These are phyloP conservation scores for Diplotaxis tenuifolia DNA, from an alignment of 345 rosid genomes.

Conservation along the genomic window DNA sequence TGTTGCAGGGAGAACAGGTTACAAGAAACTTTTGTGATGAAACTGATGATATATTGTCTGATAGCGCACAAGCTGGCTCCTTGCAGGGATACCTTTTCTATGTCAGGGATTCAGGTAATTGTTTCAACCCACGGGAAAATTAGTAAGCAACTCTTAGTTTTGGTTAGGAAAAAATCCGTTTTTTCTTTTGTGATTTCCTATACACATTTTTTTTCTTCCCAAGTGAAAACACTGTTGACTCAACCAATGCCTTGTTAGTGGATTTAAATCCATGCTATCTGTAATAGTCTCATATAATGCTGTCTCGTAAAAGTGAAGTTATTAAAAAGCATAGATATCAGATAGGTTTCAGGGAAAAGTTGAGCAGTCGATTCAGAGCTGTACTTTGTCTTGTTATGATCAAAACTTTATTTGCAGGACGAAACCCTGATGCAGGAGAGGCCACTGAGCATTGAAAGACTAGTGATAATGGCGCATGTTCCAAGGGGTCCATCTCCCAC, in stretches of 20 bases:
- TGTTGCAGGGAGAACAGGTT: neutral
- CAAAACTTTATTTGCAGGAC: constrained; percentile 32
- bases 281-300: constrained; percentile 24
- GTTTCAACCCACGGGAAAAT: neutral
- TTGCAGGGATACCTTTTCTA: neutral
- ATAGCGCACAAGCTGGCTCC: neutral
- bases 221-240: constrained; percentile 8
- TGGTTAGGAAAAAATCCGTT: neutral
- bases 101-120: neutral
- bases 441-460: constrained; percentile 27
- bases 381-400: constrained; percentile 38
- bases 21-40: neutral
- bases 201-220: neutral
- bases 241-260: constrained; percentile 16
- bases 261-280: constrained; percentile 20
- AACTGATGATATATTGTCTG: neutral
- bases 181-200: neutral
- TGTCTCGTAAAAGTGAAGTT: constrained; percentile 22
- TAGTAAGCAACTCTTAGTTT: constrained; percentile 1
- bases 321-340: constrained; percentile 32
- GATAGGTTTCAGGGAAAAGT: constrained; percentile 31
- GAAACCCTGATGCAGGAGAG: constrained; percentile 25
- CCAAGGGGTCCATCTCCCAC: constrained; percentile 36
- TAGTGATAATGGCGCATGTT: constrained; percentile 39
- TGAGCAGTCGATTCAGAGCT: constrained; percentile 27